These are phyloP conservation scores for Sporisorium reilianum DNA, from an alignment of 1,284 basidiomycete species.

Conservation along the genomic window DNA sequence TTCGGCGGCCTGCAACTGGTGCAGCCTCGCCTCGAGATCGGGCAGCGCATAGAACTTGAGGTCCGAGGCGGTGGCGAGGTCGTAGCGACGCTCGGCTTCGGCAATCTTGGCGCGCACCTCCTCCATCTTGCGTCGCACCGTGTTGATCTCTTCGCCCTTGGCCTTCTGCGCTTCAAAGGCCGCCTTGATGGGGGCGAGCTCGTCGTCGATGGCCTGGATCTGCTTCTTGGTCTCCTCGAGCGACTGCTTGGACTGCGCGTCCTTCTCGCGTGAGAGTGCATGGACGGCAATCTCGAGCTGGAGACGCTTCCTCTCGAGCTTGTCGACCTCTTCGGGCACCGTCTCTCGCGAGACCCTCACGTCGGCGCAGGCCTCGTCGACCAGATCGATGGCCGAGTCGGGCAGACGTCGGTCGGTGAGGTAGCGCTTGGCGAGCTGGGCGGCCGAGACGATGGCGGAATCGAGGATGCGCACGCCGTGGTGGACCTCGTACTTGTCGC, in stretches of 20 bases:
- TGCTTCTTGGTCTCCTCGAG: conserved; percentile 82
- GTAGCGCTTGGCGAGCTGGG: conserved; percentile 93
- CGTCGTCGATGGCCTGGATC: conserved; percentile 87
- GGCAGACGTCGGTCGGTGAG: conserved; percentile 72
- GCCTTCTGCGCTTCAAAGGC: conserved; percentile 91
- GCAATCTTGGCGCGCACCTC: conserved; percentile 92
- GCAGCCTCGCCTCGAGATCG: conserved; percentile 81
- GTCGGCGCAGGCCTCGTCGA: conserved; percentile 72
- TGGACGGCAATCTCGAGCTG: conserved; percentile 96
- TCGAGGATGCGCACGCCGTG: conserved; percentile 82
- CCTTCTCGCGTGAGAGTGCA: conserved; percentile 84
- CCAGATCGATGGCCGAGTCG: conserved; percentile 69
- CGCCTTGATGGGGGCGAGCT: conserved; percentile 87
- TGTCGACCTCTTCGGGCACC: conserved; percentile 92
- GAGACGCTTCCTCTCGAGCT: conserved; percentile 89
- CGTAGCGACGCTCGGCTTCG: conserved; percentile 87
- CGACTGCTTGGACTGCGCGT: conserved; percentile 87
- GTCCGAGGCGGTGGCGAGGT: conserved; percentile 75
- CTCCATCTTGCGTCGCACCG: conserved; percentile 85
- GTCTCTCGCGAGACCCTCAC: conserved; percentile 79
- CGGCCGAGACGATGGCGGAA: conserved; percentile 87
- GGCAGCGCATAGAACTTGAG: conserved; percentile 93
- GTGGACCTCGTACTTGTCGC: conserved; percentile 79
- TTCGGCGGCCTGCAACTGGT: conserved; percentile 72
- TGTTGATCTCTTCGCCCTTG: conserved; percentile 86